phyloP scores from a whole-genome alignment of 2,329 filamentous ascomycete genomes.

The Fusarium sp. region DNA sequence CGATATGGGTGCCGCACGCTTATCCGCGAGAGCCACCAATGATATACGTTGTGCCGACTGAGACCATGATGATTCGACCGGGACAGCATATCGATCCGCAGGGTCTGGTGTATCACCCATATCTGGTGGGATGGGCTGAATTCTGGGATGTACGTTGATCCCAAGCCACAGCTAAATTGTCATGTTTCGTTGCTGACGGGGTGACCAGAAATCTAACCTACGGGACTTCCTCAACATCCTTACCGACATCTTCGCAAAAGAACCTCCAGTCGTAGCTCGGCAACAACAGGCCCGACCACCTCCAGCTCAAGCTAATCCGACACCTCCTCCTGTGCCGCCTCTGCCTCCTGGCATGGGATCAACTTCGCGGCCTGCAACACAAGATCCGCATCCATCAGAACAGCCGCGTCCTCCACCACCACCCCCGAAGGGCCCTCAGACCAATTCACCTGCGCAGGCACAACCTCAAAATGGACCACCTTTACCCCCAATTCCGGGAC shows the following conservation, averaged over 20 bases:
- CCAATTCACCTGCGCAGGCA: slow-evolving; percentile 42
- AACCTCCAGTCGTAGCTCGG: slow-evolving; percentile 87
- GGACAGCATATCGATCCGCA: slow-evolving; percentile 96
- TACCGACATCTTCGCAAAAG: slow-evolving; percentile 89
- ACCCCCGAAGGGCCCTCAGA: slow-evolving; percentile 63
- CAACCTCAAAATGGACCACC: slow-evolving; percentile 43
- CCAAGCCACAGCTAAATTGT: not conserved
- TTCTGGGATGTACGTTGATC: slow-evolving; percentile 83
- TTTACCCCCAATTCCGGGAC: slow-evolving; percentile 38
- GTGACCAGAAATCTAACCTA: slow-evolving; percentile 77
- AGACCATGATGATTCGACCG: slow-evolving; percentile 87
- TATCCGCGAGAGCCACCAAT: slow-evolving; percentile 90
- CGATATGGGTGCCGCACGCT: slow-evolving; percentile 90
- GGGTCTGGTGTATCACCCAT: slow-evolving; percentile 94
- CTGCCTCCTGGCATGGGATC: slow-evolving; percentile 69
- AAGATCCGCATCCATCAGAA: slow-evolving; percentile 46
- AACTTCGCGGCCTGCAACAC: slow-evolving; percentile 51
- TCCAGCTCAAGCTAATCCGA: slow-evolving; percentile 45
- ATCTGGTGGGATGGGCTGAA: slow-evolving; percentile 87
- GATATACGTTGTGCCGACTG: slow-evolving; percentile 87
- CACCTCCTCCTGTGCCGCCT: slow-evolving; percentile 76
- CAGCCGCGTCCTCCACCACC: slow-evolving; percentile 56
- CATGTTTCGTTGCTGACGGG: not conserved
- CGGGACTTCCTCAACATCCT: slow-evolving; percentile 85
- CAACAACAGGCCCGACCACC: slow-evolving; percentile 59